Base-by-base conservation (phyloP, 768 basidiomycete species). In the Tulasnella sp. region DNA sequence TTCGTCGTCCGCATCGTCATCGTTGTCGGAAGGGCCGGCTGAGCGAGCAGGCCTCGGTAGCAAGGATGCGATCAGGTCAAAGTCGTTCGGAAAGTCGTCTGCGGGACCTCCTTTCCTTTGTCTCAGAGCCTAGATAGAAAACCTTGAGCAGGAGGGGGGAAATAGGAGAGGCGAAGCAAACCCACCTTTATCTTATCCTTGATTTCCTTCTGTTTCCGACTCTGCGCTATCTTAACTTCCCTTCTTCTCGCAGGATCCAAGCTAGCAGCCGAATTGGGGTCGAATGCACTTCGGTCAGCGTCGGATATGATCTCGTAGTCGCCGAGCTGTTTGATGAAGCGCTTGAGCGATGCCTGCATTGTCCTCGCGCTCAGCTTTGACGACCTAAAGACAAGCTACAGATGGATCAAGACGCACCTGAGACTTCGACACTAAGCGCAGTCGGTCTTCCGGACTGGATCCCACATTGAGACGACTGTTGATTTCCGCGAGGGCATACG, bases 171-270 rank as follows among this genome's bases (percentile, higher is more conserved):
- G 48, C 72, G 20, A 44, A 14, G 16, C 42, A 34, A 22, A 28
- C 84, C 86, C 78, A 94, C 95, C 86, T 95, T 90, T 40, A 98
- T 90, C 80, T 89, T 89, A 28, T 86, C 86, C 78, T 91, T 90
- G 41, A 98, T 86, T 48, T 94, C 93, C 85, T 94, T 97, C 86
- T 97, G 96, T 80, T 91, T 90, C 85, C 93, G 92, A 85, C 91
- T 98, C 84, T 97, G 96, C 81, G 91, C 92, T 82, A 99, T 98
- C 88, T 98, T 99, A 46, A 92, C 85, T 82, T 97, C 96, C 83
- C 98, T 87, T 79, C 93, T 89, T 84, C 89, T 90, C 1, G 91
- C 89, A 28, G 92, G 90, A 85, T 98, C 93, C 31, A 58, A 44
- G 18, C 41, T 64, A 11, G 72, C 41, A 6, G 37, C 74, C 2